Base-by-base conservation (phyloP, 129 eudicot genomes). In the Helianthus annuus region DNA sequence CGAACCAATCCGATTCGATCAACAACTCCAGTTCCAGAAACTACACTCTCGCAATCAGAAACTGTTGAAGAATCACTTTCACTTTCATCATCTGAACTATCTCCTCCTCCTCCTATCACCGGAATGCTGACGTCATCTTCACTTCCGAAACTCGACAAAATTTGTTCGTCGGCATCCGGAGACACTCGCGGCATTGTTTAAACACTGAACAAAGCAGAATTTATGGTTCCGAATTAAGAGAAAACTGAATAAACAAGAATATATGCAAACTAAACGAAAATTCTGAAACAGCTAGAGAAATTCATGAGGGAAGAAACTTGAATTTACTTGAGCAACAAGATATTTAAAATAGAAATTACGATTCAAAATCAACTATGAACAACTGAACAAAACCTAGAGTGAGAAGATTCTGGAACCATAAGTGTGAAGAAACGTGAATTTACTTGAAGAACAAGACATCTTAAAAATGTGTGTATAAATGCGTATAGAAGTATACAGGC, bases 1-100 rank as follows among this genome's bases (percentile, higher is more conserved):
- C 56, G 72, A 15, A 85, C 71, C 76, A 85, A 67, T 14, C 86
- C 82, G 10, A 46, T 54, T 10, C 51, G 27, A 24, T 69, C 68
- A 4, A 3, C 74, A 1, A 16, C 56, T 27, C 19, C 17, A 16
- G 46, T 13, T 60, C 73, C 83, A 22, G 88, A 68, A 48, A 74
- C 48, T 11, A 76, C 81, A 60, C 97, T 91, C 45, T 91, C 96
- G 54, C 85, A 82, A 56, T 91, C 97, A 0, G 97, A 91, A 75
- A 79, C 76, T 1, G 83, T 62, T 17, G 58, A 53, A 12, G 12
- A 22, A 39, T 73, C 63, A 54, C 22, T 48, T 7, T 17, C 27
- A 15, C 10, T 29, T 55, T 55, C 62, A 12, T 66, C 71, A 44
- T 62, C 69, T 44, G 19, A 51, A 0, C 46, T 48, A 2, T 53